Base-by-base conservation (phyloP, 257 asterid species). In the Verbena officinalis region DNA sequence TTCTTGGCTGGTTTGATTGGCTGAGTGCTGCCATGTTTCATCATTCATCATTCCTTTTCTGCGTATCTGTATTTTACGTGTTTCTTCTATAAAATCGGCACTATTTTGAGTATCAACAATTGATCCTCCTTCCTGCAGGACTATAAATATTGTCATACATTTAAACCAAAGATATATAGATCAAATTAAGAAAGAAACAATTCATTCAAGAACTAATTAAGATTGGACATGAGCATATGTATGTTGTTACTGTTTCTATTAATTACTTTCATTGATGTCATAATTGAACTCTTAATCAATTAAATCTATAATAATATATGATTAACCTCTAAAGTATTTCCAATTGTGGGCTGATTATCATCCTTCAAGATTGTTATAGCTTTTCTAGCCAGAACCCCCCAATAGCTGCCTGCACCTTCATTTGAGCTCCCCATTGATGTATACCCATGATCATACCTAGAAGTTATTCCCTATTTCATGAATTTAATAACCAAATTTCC, bases 321-420 rank as follows among this genome's bases (percentile, higher is more conserved):
- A 30, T 30, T 51, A n/a, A 86, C 91, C 90, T 89, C 90, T 52
- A 85, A 70, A 9, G 95, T 91, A 72, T 80, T 87, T 49, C 94
- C 91, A 55, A 88, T 76, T 62, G 76, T 63, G 68, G n/a, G n/a
- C n/a, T n/a, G n/a, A n/a, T n/a, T n/a, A n/a, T n/a, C n/a, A n/a
- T 77, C 91, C 13, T 78, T 79, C 0, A 78, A 66, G 50, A 78
- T 78, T 30, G 79, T 79, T 50, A 87, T 89, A 33, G 96, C 97
- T 74, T 92, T 89, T 77, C 89, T 83, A n/a, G 97, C 96, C 3
- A 89, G 82, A 73, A 87, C 95, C 11, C 96, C 96, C 98, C 97
- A 89, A 43, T 89, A 87, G 48, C 92, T 83, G 16, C 96, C 96
- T 1, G 69, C 36, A 30, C 36, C 77, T 75, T 83, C 90, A 50